Base-by-base conservation (phyloP, 2,329 filamentous ascomycete genomes). In the Fusarium avenaceum region DNA sequence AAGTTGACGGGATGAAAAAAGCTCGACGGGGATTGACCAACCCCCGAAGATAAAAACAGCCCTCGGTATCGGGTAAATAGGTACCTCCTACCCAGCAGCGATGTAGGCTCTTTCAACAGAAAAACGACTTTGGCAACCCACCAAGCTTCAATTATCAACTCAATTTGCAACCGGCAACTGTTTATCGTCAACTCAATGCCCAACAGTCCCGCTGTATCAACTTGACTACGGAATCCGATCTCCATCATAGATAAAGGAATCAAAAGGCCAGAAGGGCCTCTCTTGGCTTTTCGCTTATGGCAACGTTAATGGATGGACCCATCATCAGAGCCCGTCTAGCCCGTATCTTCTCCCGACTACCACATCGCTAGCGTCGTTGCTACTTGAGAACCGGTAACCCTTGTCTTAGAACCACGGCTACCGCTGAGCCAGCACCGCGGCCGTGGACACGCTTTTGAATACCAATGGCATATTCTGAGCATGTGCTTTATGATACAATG, bases 281-380 rank as follows among this genome's bases (percentile, higher is more conserved):
- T 64, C 35, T 42, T 54, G 38, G 49, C 33, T 24, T 35, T 26
- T 42, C 19, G 28, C 35, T 44, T 30, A 55, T 40, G 22, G 33
- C 40, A 26, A 38, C 49, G 32, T 30, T 20, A 48, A 48, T 51
- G 38, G 46, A 28, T 32, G 44, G 35, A 52, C 51, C 63, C 50
- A 66, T 69, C 47, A 38, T 63, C 65, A 60, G 39, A 63, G 49
- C 58, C 66, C 61, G 57, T 69, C 28, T 30, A 30, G 52, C 63
- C 66, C 56, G 57, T 69, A 69, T 63, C 66, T 52, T 69, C 20
- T 67, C 52, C 62, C 49, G 51, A 67, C 56, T 70, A 63, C 66
- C 48, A 67, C 66, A 49, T 67, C 50, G 38, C 66, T 67, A 69
- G 66, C 57, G 56, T 24, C 50, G 48, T 65, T 66, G 56, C 56